Evolutionary conservation across 352 stramenopile genomes (phyloP).

Genomic region (Phytophthora litchii): DNA sequence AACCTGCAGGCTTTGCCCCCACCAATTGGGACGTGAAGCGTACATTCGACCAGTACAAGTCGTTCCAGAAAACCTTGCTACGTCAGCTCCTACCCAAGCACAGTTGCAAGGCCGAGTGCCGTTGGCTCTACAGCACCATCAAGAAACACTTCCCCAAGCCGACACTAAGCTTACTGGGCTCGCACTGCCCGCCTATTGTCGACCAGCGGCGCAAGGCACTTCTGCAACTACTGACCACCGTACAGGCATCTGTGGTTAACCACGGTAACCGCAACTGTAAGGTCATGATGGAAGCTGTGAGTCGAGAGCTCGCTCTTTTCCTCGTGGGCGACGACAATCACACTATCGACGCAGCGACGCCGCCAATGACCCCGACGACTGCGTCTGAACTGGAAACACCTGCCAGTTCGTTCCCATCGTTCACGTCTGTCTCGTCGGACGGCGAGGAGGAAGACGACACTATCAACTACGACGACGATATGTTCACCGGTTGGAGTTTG

Average conservation of each 20-base stretch:
- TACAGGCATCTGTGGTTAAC: slow-evolving; percentile 43
- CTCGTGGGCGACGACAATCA: slow-evolving; percentile 27
- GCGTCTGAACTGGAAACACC: slow-evolving; percentile 33
- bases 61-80: slow-evolving; percentile 59
- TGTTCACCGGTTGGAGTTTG: slow-evolving; percentile 31
- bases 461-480: slow-evolving; percentile 24
- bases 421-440: slow-evolving; percentile 36
- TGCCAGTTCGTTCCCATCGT: slow-evolving; percentile 23
- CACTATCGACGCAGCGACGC: slow-evolving; percentile 14
- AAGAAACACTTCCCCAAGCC: slow-evolving; percentile 67
- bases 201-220: slow-evolving; percentile 39
- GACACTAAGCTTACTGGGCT: slow-evolving; percentile 31
- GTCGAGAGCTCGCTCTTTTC: slow-evolving; percentile 40
- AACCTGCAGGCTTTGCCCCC: slow-evolving; percentile 16
- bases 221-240: slow-evolving; percentile 34
- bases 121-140: slow-evolving; percentile 61
- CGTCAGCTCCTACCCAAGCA: slow-evolving; percentile 56
- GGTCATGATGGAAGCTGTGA: slow-evolving; percentile 39
- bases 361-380: slow-evolving; percentile 32
- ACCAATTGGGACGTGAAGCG: slow-evolving; percentile 40
- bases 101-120: slow-evolving; percentile 66
- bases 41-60: slow-evolving; percentile 50
- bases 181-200: slow-evolving; percentile 30
- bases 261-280: slow-evolving; percentile 43
- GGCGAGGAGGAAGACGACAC: slow-evolving; percentile 28